Evolutionary conservation across 2,329 filamentous ascomycete genomes (phyloP).

Genomic region (Coniochaeta ligniaria): DNA sequence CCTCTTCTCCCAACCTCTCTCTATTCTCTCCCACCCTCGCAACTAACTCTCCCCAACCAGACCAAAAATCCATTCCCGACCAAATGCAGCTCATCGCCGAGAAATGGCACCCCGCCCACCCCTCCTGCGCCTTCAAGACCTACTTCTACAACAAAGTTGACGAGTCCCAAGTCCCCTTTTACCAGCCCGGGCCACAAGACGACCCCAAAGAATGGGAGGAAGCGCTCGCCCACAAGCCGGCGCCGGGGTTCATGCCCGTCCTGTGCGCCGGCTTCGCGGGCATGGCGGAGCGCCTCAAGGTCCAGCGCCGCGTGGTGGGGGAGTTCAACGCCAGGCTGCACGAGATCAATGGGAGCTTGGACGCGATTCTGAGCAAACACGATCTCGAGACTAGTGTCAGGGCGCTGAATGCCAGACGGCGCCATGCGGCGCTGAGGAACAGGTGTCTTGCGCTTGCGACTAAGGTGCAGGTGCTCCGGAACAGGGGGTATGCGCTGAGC

Average conservation of each 20-base stretch:
- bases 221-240: slow-evolving; percentile 72
- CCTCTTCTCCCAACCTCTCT: background rate
- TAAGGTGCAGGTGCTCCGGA: slow-evolving; percentile 73
- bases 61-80: slow-evolving; percentile 66
- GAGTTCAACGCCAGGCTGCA: slow-evolving; percentile 68
- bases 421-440: slow-evolving; percentile 66
- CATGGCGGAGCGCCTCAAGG: slow-evolving; percentile 63
- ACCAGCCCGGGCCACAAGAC: slow-evolving; percentile 62
- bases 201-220: slow-evolving; percentile 78
- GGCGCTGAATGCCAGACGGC: slow-evolving; percentile 63
- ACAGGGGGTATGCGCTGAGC: slow-evolving; percentile 73
- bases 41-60: slow-evolving; percentile 24
- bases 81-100: slow-evolving; percentile 63
- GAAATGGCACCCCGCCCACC: slow-evolving; percentile 66
- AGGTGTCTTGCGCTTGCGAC: slow-evolving; percentile 69
- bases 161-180: slow-evolving; percentile 67
- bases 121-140: slow-evolving; percentile 68
- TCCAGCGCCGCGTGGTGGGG: slow-evolving; percentile 62
- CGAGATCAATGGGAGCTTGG: slow-evolving; percentile 69
- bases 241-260: slow-evolving; percentile 68
- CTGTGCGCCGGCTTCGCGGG: slow-evolving; percentile 67
- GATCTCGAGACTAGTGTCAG: slow-evolving; percentile 71
- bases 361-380: slow-evolving; percentile 66
- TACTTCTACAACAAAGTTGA: slow-evolving; percentile 87
- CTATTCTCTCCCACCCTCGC: background rate